phyloP scores from a whole-genome alignment of 805 yeast genomes.

The Candida xiaguanensis region DNA sequence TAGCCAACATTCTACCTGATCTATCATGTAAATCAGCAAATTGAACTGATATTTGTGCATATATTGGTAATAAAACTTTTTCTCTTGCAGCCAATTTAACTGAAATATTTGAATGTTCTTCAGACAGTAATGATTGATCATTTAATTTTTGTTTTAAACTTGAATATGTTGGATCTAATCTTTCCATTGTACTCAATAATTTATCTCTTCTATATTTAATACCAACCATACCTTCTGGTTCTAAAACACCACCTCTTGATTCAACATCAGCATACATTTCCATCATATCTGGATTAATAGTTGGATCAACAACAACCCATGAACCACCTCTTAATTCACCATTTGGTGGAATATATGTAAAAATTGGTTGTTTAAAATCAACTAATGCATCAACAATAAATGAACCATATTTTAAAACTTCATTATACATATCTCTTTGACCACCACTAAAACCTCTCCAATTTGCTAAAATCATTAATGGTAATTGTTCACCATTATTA shows the following conservation, averaged over 20 bases:
- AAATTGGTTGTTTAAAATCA: slow-evolving; percentile 93
- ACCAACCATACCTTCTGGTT: slow-evolving; percentile 99
- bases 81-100: slow-evolving; percentile 76
- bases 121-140: slow-evolving; percentile 50
- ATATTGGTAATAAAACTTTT: slow-evolving; percentile 74
- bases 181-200: slow-evolving; percentile 82
- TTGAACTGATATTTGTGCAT: slow-evolving; percentile 88
- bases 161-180: slow-evolving; percentile 77
- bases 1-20: slow-evolving; percentile 95
- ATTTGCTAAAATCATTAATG: slow-evolving; percentile 95
- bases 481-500: slow-evolving; percentile 97
- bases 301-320: slow-evolving; percentile 99
- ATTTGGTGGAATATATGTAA: slow-evolving; percentile 95
- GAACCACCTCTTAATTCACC: slow-evolving; percentile 99
- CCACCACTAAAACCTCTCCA: slow-evolving; percentile 99
- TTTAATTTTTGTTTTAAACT: slow-evolving; percentile 60
- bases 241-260: slow-evolving; percentile 95
- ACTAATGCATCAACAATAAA: slow-evolving; percentile 96
- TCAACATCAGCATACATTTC: slow-evolving; percentile 98
- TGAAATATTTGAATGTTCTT: slow-evolving; percentile 62
- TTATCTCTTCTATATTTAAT: slow-evolving; percentile 95
- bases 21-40: slow-evolving; percentile 98
- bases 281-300: slow-evolving; percentile 95
- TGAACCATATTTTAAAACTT: slow-evolving; percentile 94
- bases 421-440: slow-evolving; percentile 99